Conservation (phyloP, 495 filamentous ascomycete genomes). For the Cercophora samala region DNA sequence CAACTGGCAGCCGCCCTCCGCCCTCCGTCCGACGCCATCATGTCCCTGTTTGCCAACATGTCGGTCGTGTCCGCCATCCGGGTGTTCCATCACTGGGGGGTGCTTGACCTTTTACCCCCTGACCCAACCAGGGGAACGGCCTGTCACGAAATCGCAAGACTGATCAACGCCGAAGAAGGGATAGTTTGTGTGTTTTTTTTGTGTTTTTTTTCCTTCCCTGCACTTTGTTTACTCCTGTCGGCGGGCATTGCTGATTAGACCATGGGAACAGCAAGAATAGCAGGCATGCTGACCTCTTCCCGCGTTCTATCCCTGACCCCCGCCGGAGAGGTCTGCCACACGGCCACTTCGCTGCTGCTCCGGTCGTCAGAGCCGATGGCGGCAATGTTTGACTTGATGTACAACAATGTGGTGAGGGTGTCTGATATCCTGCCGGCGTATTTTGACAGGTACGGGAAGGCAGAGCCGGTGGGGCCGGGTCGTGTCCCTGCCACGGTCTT, state of each 20-base stretch:
- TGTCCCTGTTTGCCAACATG: conserved; percentile 29
- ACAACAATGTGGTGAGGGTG: conserved; percentile 29
- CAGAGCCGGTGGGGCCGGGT: conserved; percentile 26
- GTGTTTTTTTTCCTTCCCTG: too few species aligned
- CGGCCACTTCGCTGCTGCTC: conserved; percentile 30
- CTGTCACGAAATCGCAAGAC: not conserved
- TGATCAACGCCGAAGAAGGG: not conserved
- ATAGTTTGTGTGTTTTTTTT: not conserved
- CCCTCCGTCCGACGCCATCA: conserved; percentile 26
- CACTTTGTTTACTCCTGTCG: too few species aligned
- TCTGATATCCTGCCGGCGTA: conserved; percentile 30
- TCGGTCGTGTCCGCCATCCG: conserved; percentile 30
- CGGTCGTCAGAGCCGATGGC: conserved; percentile 23
- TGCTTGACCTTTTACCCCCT: conserved; percentile 35
- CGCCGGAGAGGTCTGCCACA: conserved; percentile 26
- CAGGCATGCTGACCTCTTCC: conserved; percentile 33
- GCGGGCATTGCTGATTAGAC: too few species aligned
- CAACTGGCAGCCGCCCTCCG: conserved; percentile 22
- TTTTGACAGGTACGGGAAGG: conserved; percentile 36
- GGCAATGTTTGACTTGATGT: conserved; percentile 57
- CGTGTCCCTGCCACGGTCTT: conserved; percentile 31
- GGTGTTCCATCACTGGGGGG: conserved; percentile 35
- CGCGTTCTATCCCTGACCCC: not conserved
- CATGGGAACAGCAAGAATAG: conserved; percentile 13
- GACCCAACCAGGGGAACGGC: conserved; percentile 22